Evolutionary conservation across 108 stramenopile species (phyloP), one percentile per base, ranked within the genome.

Genomic region (Seminavis robusta): DNA sequence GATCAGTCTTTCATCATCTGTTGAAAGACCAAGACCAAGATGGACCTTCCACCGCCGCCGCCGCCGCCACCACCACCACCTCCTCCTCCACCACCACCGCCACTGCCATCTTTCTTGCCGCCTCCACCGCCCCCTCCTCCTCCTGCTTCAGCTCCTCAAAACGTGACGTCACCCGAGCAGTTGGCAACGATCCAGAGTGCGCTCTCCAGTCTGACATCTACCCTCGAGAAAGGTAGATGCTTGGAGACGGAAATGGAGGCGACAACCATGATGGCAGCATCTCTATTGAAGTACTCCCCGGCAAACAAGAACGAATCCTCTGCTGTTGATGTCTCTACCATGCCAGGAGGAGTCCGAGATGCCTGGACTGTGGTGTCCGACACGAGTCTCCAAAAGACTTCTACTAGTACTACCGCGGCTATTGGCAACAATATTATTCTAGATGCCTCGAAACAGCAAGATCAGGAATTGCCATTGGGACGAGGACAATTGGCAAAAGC

Each of bases 321-420:
- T 21, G 16, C 52, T 50, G 52, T 56, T 41, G 63, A 63, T 42
- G 48, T 73, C 42, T 60, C 59, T 32, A 28, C 61, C 65, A 38
- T 81, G 1, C 84, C 90, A 8, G 80, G 83, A 15, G 86, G 76
- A 15, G 76, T 86, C 4, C 76, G 74, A 39, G 86, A 87, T 69
- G 86, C 85, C 0, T 83, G 81, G 79, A 26, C 60, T 6, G 55
- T 76, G 11, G 20, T 90, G 31, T 68, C 71, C 0, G 63, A 75
- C 8, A 21, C 41, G 16, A 58, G 59, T 26, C 21, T 11, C 54
- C 27, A 31, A 38, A 59, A 15, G 43, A 63, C 23, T 64, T 50
- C 37, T 67, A 60, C 32, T 21, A 48, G 21, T 23, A 17, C 60
- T 11, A 49, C 19, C 52, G 23, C 65, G 6, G 26, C 43, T 37